Conservation (phyloP, 768 basidiomycete species). For the Lactifluus volemus region DNA sequence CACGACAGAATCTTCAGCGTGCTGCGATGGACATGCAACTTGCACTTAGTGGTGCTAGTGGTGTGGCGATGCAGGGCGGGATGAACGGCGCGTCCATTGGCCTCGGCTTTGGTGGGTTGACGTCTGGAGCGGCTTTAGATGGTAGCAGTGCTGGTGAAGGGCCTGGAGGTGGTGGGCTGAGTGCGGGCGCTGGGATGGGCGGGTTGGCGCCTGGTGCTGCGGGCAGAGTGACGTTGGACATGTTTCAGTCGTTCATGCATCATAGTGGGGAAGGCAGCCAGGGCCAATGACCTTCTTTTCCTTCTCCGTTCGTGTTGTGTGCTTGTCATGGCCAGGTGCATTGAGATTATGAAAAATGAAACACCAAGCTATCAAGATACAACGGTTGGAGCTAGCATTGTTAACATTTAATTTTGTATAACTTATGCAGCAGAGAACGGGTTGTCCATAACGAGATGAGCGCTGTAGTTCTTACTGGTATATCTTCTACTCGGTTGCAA, state of each 20-base stretch:
- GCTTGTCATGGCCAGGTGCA: no score
- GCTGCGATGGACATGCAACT: slow-evolving; percentile 8
- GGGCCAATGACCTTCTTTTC: neutral
- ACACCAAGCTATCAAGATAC: no score
- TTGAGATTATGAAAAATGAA: no score
- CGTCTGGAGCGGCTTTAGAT: neutral
- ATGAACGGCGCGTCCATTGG: slow-evolving; percentile 3
- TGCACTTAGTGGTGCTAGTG: neutral
- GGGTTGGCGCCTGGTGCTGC: neutral
- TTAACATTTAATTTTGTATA: no score
- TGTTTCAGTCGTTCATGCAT: slow-evolving; percentile 18
- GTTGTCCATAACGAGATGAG: no score
- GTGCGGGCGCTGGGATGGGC: neutral
- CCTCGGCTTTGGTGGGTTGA: slow-evolving; percentile 3
- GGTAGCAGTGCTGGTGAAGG: neutral
- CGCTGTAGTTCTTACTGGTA: no score
- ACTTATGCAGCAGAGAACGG: no score
- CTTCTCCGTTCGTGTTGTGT: no score
- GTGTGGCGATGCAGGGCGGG: neutral
- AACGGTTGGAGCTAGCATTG: no score
- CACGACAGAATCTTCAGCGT: slow-evolving; percentile 12
- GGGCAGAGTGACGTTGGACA: slow-evolving; percentile 7
- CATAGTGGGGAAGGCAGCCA: slow-evolving; percentile 15
- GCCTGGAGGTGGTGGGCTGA: neutral
- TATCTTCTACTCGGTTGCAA: no score